Base-by-base conservation (phyloP, 169 alveolate genomes). In the Babesia ovis region DNA sequence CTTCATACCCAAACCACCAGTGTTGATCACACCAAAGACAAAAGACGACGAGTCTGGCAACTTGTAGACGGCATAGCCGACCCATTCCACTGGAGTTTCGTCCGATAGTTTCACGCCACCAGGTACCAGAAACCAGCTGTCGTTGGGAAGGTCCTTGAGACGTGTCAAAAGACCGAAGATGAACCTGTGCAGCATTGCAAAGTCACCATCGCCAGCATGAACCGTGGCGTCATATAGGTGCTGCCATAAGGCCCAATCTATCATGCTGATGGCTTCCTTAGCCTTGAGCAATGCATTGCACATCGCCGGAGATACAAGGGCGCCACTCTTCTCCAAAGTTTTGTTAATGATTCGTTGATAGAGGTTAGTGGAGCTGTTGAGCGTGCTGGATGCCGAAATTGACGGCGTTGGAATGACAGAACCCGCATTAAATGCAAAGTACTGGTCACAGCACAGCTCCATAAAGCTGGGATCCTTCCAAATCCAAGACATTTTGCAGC, bases 391-490 rank as follows among this genome's bases (percentile, higher is more conserved):
- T 27, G 81, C 61, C 53, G 86, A 69, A 20, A 77, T 54, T 12
- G 43, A 69, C 62, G 73, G 34, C 73, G 75, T 51, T n/a, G 86
- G 86, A 5, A 77, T 67, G 39, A 77, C 75, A 4, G 76, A 48
- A 3, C 86, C 86, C 20, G 68, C 68, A 71, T 77, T 77, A 76
- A 77, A 77, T 62, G 86, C 70, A 42, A 77, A 56, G 74, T 61
- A 68, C 34, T 77, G 71, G 60, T 77, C 71, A 54, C 86, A 77
- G 67, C 75, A 66, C 68, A 61, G 86, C 73, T 77, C 86, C 73
- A 77, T 77, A 51, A 77, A 77, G 73, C 82, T 69, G 35, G 70
- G 86, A 54, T 77, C 86, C 48, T 59, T 77, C 86, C 86, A 77
- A 68, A 77, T 77, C 86, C 86, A 77, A 42, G 79, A 46, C 86